These are phyloP conservation scores for Penicillium longicatenatum DNA, from an alignment of 495 filamentous ascomycete genomes.

Conservation along the genomic window DNA sequence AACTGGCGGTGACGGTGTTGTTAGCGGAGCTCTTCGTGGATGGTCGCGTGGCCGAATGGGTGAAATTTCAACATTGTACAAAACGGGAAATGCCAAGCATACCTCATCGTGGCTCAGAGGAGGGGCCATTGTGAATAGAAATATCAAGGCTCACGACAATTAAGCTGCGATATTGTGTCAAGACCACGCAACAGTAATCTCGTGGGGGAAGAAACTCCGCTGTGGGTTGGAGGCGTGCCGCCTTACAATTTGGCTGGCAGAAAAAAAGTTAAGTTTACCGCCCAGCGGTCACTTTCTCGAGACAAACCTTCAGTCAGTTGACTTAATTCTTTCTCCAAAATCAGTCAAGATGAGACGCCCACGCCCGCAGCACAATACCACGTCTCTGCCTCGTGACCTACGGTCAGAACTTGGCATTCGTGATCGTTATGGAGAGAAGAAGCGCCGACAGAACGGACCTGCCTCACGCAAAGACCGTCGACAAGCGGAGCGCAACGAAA, in stretches of 20 bases:
- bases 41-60: conserved; percentile 17
- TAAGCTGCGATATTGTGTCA: conserved; percentile 1
- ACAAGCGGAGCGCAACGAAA: conserved; percentile 57
- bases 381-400: conserved; percentile 63
- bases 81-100: conserved; percentile 14
- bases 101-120: conserved; percentile 79
- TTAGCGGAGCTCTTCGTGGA: conserved; percentile 15
- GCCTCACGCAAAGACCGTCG: conserved; percentile 61
- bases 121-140: conserved; percentile 47
- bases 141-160: conserved; percentile 13
- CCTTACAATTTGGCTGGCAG: conserved; percentile 25
- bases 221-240: conserved; percentile 25
- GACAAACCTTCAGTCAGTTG: background rate
- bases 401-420: conserved; percentile 59
- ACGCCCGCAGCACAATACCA: conserved; percentile 54
- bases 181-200: conserved; percentile 10
- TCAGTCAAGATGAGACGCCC: conserved; percentile 40
- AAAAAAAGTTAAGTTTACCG: conserved; percentile 31
- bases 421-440: conserved; percentile 42
- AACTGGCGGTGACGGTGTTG: conserved; percentile 59
- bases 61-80: background rate
- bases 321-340: background rate
- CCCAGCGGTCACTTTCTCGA: conserved; percentile 6
- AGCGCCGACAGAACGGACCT: conserved; percentile 42
- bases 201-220: conserved; percentile 32